These are phyloP conservation scores for Globisporangium lucens DNA, from an alignment of 352 stramenopile genomes.

Conservation along the genomic window DNA sequence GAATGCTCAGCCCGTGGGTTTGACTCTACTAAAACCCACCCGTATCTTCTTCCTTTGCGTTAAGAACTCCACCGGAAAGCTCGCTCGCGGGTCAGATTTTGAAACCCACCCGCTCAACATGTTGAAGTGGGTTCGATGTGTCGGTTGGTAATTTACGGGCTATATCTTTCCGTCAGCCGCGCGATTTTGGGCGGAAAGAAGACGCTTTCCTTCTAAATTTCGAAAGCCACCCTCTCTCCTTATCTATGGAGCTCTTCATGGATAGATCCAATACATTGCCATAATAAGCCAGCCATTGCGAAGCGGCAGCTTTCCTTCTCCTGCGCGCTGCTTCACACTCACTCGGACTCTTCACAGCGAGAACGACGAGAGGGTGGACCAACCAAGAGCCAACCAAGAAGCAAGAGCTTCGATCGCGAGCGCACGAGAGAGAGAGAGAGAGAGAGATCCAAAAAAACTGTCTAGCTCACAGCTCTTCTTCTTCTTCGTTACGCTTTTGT, in stretches of 20 bases:
- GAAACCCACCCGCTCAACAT: not conserved
- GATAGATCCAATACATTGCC: not conserved
- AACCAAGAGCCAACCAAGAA: not conserved
- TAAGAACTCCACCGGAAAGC: not conserved
- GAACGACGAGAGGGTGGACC: slow-evolving; percentile 1
- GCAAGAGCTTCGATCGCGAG: not conserved
- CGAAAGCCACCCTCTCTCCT: slow-evolving; percentile 27
- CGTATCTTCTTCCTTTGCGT: not conserved
- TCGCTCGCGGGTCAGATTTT: not conserved
- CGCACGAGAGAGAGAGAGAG: not conserved
- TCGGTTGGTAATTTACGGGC: slow-evolving; percentile 5
- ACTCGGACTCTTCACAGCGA: slow-evolving; percentile 4
- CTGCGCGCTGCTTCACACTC: slow-evolving; percentile 2
- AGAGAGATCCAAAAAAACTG: slow-evolving; percentile 13
- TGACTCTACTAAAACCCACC: not conserved
- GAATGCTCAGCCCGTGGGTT: not conserved
- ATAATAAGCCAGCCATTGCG: not conserved
- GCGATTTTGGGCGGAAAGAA: not conserved
- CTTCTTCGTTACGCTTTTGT: slow-evolving; percentile 11
- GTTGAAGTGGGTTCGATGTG: slow-evolving; percentile 11
- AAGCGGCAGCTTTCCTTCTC: slow-evolving; percentile 4
- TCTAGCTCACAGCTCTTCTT: not conserved
- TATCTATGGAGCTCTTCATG: slow-evolving; percentile 2
- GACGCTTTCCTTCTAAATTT: slow-evolving; percentile 19
- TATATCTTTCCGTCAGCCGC: slow-evolving; percentile 9